Evolutionary conservation across 306 rosid genomes (phyloP).

Genomic region (Elaeagnus macrophylla): DNA sequence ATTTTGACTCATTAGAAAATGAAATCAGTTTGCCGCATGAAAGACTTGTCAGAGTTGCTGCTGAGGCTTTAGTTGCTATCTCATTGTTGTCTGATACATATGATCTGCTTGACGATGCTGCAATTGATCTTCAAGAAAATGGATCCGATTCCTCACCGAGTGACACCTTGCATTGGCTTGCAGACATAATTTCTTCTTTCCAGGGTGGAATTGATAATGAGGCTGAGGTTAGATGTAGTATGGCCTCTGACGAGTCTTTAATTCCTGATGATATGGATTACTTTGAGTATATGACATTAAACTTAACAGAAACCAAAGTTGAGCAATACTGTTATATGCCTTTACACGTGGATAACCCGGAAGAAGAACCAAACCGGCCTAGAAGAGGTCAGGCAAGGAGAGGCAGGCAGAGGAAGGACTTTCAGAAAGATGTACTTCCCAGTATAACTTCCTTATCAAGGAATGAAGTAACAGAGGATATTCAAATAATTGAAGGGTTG

Average conservation of each 20-base stretch:
- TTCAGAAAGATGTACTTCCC: conserved; percentile 83
- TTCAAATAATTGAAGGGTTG: conserved; percentile 79
- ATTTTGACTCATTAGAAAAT: conserved; percentile 14
- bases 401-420: conserved; percentile 78
- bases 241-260: conserved; percentile 19
- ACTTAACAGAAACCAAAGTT: conserved; percentile 40
- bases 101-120: conserved; percentile 6
- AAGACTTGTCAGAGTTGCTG: conserved; percentile 44
- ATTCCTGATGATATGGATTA: conserved; percentile 35
- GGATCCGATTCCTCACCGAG: conserved; percentile 21
- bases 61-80: conserved; percentile 63
- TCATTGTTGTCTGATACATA: conserved; percentile 36
- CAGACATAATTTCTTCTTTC: conserved; percentile 40
- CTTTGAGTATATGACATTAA: conserved; percentile 74
- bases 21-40: conserved; percentile 28
- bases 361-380: conserved; percentile 50
- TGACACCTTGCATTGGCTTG: conserved; percentile 57
- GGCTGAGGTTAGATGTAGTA: conserved; percentile 15
- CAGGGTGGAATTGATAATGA: conserved; percentile 15
- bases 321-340: conserved; percentile 58
- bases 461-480: conserved; percentile 86
- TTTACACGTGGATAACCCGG: conserved; percentile 39
- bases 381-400: conserved; percentile 63
- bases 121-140: conserved; percentile 6
- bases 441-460: conserved; percentile 61